Evolutionary conservation across 169 alveolate species (phyloP).

Genomic region (Cardiosporidium cionae): DNA sequence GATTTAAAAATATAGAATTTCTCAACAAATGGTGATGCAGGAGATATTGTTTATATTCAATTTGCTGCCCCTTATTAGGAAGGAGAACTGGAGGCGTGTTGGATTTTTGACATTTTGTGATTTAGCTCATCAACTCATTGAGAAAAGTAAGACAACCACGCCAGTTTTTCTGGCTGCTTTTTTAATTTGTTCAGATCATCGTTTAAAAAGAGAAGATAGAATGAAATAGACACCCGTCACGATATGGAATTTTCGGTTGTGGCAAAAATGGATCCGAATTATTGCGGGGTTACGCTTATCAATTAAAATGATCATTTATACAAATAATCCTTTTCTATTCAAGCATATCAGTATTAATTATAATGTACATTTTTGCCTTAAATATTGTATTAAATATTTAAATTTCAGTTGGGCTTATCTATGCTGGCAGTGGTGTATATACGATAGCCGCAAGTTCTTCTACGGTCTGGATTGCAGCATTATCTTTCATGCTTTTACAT

Average conservation of each 20-base stretch:
- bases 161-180: not conserved
- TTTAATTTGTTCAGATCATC: not conserved
- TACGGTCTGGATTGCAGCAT: constrained; percentile 18
- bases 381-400: too few relatives aligned
- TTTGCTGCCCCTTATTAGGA: not conserved
- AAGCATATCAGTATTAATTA: too few relatives aligned
- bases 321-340: too few relatives aligned
- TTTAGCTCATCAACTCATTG: constrained; percentile 16
- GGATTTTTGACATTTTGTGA: not conserved
- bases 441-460: constrained; percentile 11
- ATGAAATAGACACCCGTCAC: too few relatives aligned
- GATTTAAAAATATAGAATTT: not conserved
- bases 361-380: too few relatives aligned
- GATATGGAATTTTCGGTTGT: too few relatives aligned
- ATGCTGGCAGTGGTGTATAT: constrained; percentile 22
- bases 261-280: too few relatives aligned
- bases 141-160: constrained; percentile 7
- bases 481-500: constrained; percentile 1
- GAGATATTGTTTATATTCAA: not conserved
- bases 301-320: too few relatives aligned
- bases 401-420: constrained; percentile 31
- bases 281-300: too few relatives aligned
- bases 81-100: constrained; percentile 12
- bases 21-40: not conserved
- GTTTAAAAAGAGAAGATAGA: not conserved